Percentiles rank a stretch among this genome's conserved stretches.
Evolutionary conservation across 257 asterid genomes (phyloP).

Genomic region (Petunia axillaris): DNA sequence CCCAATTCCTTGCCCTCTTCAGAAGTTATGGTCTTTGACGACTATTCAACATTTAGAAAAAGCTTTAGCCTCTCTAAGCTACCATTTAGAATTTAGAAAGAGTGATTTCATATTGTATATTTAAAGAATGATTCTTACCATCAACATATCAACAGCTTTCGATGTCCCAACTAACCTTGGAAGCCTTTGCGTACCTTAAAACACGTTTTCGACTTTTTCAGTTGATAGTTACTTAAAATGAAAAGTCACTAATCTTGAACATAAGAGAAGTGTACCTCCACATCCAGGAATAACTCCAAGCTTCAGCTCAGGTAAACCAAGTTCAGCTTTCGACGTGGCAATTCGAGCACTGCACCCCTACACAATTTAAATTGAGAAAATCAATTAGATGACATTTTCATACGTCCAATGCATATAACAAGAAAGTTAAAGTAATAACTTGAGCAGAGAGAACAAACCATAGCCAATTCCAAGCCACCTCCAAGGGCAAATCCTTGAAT

Average conservation of each 20-base stretch:
- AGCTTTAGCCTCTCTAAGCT: background rate
- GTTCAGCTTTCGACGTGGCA: slow-evolving; percentile 57
- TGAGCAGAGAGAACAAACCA: slow-evolving; percentile 43
- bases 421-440: slow-evolving; percentile 9
- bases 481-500: slow-evolving; percentile 69
- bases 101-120: background rate
- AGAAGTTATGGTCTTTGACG: slow-evolving; percentile 59
- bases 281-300: slow-evolving; percentile 65
- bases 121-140: slow-evolving; percentile 39
- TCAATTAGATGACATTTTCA: background rate
- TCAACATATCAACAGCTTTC: slow-evolving; percentile 61
- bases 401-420: background rate
- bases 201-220: background rate
- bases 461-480: slow-evolving; percentile 69
- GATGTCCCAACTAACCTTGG: slow-evolving; percentile 70
- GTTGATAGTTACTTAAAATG: background rate
- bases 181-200: slow-evolving; percentile 65
- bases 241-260: background rate
- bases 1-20: slow-evolving; percentile 48
- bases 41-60: slow-evolving; percentile 36
- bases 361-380: background rate
- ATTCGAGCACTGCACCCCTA: slow-evolving; percentile 72
- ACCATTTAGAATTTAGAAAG: background rate
- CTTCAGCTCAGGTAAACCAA: slow-evolving; percentile 66
- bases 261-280: slow-evolving; percentile 50